A percentile compares a stretch with the other conserved stretches of the same genome.
These are phyloP conservation scores for Zalaria obscura DNA, from an alignment of 2,329 filamentous ascomycete species.

Conservation along the genomic window DNA sequence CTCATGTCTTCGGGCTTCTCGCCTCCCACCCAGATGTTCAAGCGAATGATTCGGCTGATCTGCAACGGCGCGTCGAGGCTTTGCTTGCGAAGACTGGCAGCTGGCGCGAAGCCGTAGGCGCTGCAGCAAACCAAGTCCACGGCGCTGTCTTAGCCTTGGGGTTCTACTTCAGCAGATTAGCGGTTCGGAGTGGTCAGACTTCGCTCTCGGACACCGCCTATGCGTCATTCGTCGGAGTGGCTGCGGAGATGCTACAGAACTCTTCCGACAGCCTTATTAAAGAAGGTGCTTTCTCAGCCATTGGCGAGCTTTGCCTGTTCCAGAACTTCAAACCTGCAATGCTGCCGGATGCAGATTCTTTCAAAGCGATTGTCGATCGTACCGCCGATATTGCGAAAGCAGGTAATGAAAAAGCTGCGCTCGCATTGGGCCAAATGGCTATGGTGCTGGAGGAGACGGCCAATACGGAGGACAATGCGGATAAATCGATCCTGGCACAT, in stretches of 20 bases:
- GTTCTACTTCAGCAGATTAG: constrained; percentile 42
- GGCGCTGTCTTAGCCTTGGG: constrained; percentile 46
- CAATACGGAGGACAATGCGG: constrained; percentile 16
- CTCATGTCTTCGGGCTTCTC: constrained; percentile 62
- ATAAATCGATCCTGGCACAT: constrained; percentile 29
- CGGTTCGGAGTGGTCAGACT: constrained; percentile 28
- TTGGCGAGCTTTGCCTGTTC: constrained; percentile 50
- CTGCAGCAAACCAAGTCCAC: constrained; percentile 43
- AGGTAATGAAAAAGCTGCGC: constrained; percentile 68
- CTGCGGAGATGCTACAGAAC: constrained; percentile 38
- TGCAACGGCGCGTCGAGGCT: constrained; percentile 28
- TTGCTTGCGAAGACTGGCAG: constrained; percentile 32
- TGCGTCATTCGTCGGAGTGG: constrained; percentile 26
- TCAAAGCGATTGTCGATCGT: constrained; percentile 39
- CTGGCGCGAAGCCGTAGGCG: constrained; percentile 48
- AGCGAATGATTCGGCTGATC: constrained; percentile 22
- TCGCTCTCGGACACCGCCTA: constrained; percentile 12
- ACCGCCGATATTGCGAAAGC: constrained; percentile 59
- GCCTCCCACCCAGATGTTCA: constrained; percentile 42
- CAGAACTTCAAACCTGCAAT: constrained; percentile 34
- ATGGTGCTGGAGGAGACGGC: constrained; percentile 41
- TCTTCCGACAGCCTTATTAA: constrained; percentile 42
- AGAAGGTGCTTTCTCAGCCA: constrained; percentile 40
- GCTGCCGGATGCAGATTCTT: constrained; percentile 5
- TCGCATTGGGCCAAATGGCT: constrained; percentile 64